Base-by-base conservation (phyloP, 2,329 filamentous ascomycete genomes). In the Furcasterigmium furcatum region DNA sequence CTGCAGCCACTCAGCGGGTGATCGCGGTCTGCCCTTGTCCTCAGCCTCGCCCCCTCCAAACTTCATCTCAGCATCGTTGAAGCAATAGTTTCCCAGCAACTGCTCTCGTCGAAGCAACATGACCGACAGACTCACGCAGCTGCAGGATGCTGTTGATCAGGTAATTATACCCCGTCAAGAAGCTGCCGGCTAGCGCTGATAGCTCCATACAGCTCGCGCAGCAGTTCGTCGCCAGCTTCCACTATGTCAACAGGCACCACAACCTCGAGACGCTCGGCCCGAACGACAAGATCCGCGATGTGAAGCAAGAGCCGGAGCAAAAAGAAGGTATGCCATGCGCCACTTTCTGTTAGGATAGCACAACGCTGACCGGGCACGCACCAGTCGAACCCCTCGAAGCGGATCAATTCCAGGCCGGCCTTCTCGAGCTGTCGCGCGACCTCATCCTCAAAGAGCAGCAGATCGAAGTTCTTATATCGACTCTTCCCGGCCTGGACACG, bases 131-230 rank as follows among this genome's bases (percentile, higher is more conserved):
- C 76, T 95, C 47, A 92, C 89, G 2, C 88, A 94, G 64, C 74
- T 94, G 47, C 89, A 95, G 67, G 88, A 94, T 70, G 85, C 87
- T 65, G 80, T 92, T 49, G 88, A 94, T 59, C 83, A 91, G 76
- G 88, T 88, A 70, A 27, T 66, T 24, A 19, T n/a, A 10, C 19
- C 24, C 20, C 36, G 3, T 20, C 20, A 9, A 38, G 16, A 6
- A 7, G 20, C 2, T 4, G 27, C 42, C n/a, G 9, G 19, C 14
- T 46, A 41, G n/a, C 16, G 46, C 35, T 47, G 19, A 45, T 27
- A 7, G n/a, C 5, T 12, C 19, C 41, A 41, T 32, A 12, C 49
- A 87, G 84, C 76, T 87, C 27, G 79, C 80, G 16, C 80, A 82
- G 52, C 83, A 87, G 64, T 85, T 87, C 58, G 79, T 87, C 49